Conservation (phyloP, 225 moss, liverwort and hornwort species). For the Straminergon stramineum region DNA sequence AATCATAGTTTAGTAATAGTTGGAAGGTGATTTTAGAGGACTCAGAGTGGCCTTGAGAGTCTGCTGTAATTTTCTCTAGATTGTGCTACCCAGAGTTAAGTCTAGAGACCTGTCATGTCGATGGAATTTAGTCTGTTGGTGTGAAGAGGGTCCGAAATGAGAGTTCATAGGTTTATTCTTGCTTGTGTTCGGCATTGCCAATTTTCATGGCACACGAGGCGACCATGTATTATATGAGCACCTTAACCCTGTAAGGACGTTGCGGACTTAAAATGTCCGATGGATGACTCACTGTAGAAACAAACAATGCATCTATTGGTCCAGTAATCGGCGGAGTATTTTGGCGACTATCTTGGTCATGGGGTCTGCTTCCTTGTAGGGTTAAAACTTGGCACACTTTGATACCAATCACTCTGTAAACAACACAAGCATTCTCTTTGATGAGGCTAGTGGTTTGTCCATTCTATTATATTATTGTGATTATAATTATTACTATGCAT, state of each 20-base stretch:
- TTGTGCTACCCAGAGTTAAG: constrained; percentile 2
- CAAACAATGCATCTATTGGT: background rate
- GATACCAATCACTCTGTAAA: background rate
- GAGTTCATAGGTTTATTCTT: constrained; percentile 11
- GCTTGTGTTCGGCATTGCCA: constrained; percentile 3
- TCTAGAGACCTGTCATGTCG: constrained; percentile 14
- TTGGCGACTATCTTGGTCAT: background rate
- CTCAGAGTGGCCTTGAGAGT: background rate
- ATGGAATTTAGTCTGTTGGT: constrained; percentile 10
- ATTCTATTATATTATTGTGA: background rate
- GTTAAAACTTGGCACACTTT: background rate
- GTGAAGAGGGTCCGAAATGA: background rate
- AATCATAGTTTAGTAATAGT: constrained; percentile 7
- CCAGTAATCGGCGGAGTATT: background rate
- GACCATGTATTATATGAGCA: constrained; percentile 16
- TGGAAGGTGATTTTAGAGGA: constrained; percentile 11
- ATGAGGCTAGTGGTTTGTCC: background rate
- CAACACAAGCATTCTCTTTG: background rate
- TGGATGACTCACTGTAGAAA: background rate
- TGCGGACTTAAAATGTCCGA: background rate
- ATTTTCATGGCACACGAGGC: constrained; percentile 10
- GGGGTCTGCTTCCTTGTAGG: background rate
- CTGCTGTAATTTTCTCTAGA: constrained; percentile 10
- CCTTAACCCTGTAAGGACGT: background rate
- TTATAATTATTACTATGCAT: background rate